Evolutionary conservation across 1,284 basidiomycete genomes (phyloP), one percentile per base, ranked within the genome.

Genomic region (Ustilago cynodontis): DNA sequence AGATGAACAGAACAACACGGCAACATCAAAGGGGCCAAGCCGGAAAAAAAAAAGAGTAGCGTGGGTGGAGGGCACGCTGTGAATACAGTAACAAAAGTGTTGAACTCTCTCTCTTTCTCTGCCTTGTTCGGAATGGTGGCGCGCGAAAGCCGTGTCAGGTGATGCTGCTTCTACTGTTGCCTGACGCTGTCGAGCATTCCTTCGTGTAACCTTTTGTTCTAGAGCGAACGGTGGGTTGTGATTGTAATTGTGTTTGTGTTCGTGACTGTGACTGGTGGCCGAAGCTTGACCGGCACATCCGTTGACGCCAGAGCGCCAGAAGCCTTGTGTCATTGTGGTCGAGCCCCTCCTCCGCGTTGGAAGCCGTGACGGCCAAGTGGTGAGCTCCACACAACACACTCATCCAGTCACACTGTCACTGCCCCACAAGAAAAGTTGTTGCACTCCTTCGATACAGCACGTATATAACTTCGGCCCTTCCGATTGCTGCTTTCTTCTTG

Each of bases 11-110:
- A 55, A 55, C 24, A 59, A 66, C 29, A 57, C 55, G 49, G 47
- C 47, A 49, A 51, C 43, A 16, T 4, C 13, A n/a, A 22, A 45
- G 7, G 16, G 16, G 43, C 18, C 43, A 3, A 45, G 22, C 24
- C 13, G 18, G 31, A 51, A 41, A 45, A 33, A 49, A 29, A 33
- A 33, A 33, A 33, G 11, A 33, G 31, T 5, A 20, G 9, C 26
- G 70, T 63, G 70, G 64, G 70, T 67, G 65, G 65, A 72, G 70
- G 70, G 62, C 62, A 52, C 9, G 55, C 26, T 22, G 16, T 56
- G 20, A 39, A 18, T 26, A 54, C 20, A 24, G 52, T n/a, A 33
- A 33, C 5, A 20, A 20, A 33, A 20, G 53, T 35, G n/a, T 64
- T 43, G 35, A 49, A 43, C 51, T 49, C 26, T n/a, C n/a, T n/a